Conservation (phyloP, 2,329 filamentous ascomycete species). For the Phaeosphaeria sp. region DNA sequence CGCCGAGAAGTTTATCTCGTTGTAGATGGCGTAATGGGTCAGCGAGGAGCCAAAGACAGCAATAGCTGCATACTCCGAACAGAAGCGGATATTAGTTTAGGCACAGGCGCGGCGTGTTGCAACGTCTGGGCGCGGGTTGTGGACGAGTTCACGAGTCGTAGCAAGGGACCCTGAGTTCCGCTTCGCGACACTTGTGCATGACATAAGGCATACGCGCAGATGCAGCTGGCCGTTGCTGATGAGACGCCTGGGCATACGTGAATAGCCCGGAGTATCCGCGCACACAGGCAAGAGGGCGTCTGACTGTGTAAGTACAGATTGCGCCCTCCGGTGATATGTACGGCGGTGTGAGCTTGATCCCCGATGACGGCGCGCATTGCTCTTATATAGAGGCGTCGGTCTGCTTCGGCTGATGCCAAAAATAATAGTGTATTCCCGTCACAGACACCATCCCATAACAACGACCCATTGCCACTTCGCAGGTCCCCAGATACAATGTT, state of each 20-base stretch:
- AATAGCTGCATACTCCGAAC: background rate
- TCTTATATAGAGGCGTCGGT: slow-evolving; percentile 25
- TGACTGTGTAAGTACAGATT: slow-evolving; percentile 10
- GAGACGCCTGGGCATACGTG: slow-evolving; percentile 10
- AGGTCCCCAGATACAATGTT: slow-evolving; percentile 40
- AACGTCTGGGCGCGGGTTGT: slow-evolving; percentile 15
- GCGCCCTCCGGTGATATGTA: slow-evolving; percentile 24
- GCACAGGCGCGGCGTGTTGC: background rate
- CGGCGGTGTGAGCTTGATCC: slow-evolving; percentile 4
- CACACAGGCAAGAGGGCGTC: background rate
- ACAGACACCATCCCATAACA: slow-evolving; percentile 15
- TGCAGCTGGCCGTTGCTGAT: slow-evolving; percentile 2
- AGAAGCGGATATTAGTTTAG: background rate
- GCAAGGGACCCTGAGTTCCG: background rate
- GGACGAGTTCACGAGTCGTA: slow-evolving; percentile 5
- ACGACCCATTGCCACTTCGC: slow-evolving; percentile 15
- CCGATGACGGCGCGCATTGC: slow-evolving; percentile 19
- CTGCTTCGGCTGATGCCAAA: slow-evolving; percentile 33
- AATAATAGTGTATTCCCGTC: slow-evolving; percentile 22
- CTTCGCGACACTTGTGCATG: slow-evolving; percentile 11
- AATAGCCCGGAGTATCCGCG: slow-evolving; percentile 38
- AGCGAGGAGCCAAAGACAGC: background rate
- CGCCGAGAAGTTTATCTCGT: slow-evolving; percentile 26
- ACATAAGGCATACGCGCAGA: slow-evolving; percentile 14
- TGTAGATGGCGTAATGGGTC: background rate